Evolutionary conservation across 148 eudicot species (phyloP).

Genomic region (Arbutus unedo): DNA sequence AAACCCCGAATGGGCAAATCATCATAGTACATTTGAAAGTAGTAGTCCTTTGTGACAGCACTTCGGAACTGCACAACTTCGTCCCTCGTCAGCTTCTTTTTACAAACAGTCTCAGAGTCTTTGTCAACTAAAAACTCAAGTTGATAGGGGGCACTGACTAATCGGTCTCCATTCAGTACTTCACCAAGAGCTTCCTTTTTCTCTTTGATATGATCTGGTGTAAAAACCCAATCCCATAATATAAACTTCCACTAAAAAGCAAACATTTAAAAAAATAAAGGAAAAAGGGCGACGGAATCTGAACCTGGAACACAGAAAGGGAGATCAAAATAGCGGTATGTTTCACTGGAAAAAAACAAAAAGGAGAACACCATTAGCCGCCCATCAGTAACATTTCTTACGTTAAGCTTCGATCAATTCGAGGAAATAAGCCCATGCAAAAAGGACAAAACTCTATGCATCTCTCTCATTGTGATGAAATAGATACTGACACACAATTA

Average conservation of each 20-base stretch:
- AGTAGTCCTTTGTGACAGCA: slow-evolving; percentile 67
- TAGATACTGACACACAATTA: not conserved
- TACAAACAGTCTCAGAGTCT: slow-evolving; percentile 60
- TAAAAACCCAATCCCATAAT: not conserved
- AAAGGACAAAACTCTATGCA: not conserved
- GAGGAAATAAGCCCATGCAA: not conserved
- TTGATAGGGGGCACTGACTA: slow-evolving; percentile 60
- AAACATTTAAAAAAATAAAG: not conserved
- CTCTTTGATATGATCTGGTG: slow-evolving; percentile 47
- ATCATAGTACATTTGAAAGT: slow-evolving; percentile 71
- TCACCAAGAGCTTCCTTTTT: slow-evolving; percentile 78
- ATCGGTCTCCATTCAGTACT: slow-evolving; percentile 64
- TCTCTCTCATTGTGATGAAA: not conserved
- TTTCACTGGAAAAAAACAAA: slow-evolving; percentile 43
- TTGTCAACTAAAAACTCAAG: slow-evolving; percentile 60
- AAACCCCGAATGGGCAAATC: slow-evolving; percentile 72
- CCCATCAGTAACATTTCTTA: not conserved
- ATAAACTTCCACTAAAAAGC: not conserved
- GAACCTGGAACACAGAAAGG: slow-evolving; percentile 65
- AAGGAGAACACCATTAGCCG: not conserved
- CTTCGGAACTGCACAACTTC: slow-evolving; percentile 55
- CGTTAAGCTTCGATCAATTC: no score
- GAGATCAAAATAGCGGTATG: slow-evolving; percentile 66
- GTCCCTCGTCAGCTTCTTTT: slow-evolving; percentile 43
- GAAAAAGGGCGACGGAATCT: not conserved